A percentile compares a stretch with the other conserved stretches of the same genome.
These are phyloP conservation scores for Emericellopsis cladophorae DNA, from an alignment of 2,329 filamentous ascomycete genomes.

Conservation along the genomic window DNA sequence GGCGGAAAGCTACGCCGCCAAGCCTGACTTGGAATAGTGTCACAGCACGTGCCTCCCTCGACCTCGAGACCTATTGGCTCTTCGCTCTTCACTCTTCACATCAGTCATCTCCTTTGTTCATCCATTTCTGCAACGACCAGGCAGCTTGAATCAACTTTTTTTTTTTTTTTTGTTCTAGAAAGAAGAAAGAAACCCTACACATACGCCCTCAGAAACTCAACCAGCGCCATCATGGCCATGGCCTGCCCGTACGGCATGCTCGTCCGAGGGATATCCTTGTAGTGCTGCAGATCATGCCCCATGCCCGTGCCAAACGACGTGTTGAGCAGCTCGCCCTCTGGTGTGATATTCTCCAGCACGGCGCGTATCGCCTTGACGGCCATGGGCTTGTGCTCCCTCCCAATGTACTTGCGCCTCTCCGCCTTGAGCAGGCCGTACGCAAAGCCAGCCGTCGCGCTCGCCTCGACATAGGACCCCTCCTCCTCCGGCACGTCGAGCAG, in stretches of 20 bases:
- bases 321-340: constrained; percentile 56
- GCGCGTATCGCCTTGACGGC: constrained; percentile 55
- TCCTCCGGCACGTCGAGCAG: constrained; percentile 14
- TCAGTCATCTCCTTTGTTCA: background rate
- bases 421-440: constrained; percentile 71
- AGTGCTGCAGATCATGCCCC: constrained; percentile 62
- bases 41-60: too few relatives aligned
- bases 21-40: too few relatives aligned
- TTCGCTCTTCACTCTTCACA: background rate
- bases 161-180: constrained; percentile 1
- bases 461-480: constrained; percentile 63
- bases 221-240: constrained; percentile 73
- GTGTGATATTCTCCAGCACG: constrained; percentile 52
- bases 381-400: constrained; percentile 39
- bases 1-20: too few relatives aligned
- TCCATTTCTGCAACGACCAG: background rate
- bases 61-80: too few relatives aligned
- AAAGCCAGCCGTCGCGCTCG: constrained; percentile 69
- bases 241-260: constrained; percentile 79
- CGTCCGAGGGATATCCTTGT: constrained; percentile 63
- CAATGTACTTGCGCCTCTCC: constrained; percentile 56
- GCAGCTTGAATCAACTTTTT: background rate
- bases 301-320: constrained; percentile 72
- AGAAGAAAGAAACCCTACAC: too few relatives aligned
- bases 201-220: constrained; percentile 39